phyloP scores from a whole-genome alignment of 2,329 filamentous ascomycete genomes.

The Trichoderma koningiopsis region DNA sequence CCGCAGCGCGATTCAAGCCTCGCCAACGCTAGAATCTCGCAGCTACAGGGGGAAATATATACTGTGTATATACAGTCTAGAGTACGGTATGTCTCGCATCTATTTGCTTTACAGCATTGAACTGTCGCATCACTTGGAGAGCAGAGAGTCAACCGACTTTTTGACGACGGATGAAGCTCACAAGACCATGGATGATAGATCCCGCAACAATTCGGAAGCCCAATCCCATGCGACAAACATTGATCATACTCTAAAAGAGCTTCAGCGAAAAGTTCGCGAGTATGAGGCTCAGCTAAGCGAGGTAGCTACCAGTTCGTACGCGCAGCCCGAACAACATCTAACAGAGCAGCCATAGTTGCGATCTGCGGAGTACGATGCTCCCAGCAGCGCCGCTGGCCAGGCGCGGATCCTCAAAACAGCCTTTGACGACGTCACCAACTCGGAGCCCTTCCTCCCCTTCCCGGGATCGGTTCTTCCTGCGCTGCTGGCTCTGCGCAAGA shows the following conservation, averaged over 20 bases:
- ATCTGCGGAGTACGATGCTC: constrained; percentile 30
- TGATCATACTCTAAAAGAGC: constrained; percentile 67
- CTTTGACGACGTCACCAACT: constrained; percentile 63
- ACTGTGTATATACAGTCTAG: neutral
- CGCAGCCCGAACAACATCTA: constrained; percentile 1
- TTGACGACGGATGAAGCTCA: neutral
- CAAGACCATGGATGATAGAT: constrained; percentile 33
- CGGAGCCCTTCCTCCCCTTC: constrained; percentile 66
- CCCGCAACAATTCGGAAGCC: constrained; percentile 32
- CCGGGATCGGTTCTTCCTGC: constrained; percentile 69
- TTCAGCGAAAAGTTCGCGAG: constrained; percentile 61
- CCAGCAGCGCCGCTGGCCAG: constrained; percentile 38
- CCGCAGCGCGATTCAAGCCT: neutral
- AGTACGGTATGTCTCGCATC: neutral
- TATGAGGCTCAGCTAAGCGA: constrained; percentile 54
- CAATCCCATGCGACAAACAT: constrained; percentile 52
- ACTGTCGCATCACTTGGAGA: neutral
- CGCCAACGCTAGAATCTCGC: neutral
- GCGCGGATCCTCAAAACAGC: constrained; percentile 59
- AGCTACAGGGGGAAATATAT: neutral
- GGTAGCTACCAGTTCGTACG: constrained; percentile 38
- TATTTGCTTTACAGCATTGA: neutral
- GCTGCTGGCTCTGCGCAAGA: constrained; percentile 69
- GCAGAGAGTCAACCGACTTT: neutral
- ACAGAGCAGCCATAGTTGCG: constrained; percentile 33